Base-by-base conservation (phyloP, 495 filamentous ascomycete genomes). In the Sporormia fimetaria region DNA sequence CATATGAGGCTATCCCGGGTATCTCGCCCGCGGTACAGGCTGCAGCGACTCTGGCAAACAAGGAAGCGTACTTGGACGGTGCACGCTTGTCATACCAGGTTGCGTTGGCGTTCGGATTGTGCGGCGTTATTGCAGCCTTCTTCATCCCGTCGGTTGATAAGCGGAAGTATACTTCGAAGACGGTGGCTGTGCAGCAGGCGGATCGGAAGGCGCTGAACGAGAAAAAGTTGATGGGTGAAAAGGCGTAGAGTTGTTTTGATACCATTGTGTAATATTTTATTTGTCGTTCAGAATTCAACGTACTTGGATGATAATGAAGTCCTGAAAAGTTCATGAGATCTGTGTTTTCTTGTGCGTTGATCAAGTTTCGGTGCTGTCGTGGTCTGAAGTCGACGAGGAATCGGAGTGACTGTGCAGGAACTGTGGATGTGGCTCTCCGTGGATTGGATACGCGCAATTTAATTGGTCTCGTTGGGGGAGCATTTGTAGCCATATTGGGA, bases 121-220 rank as follows among this genome's bases (percentile, higher is more conserved):
- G 37, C 23, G 49, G 49, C 21, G 46, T 44, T 21, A 43, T 52
- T 32, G 37, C 43, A 12, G 49, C 49, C 21, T 37, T 52, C n/a
- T 52, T 52, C 33, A 38, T 52, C 11, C 25, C 49, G 4, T 17
- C 11, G 2, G 42, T 52, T 0, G 49, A 52, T 35, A 15, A 23
- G 33, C 21, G 49, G 26, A 52, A 52, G 44, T 52, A 52, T 30
- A 52, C 49, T 17, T 28, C 11, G 27, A 48, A 37, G 38, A 52
- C 49, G n/a, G 44, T 48, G 17, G 49, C 49, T 4, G 30, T 52
- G 26, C 44, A 52, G 38, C 34, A 47, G 30, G 15, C 14, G 9
- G 49, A 52, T 33, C 23, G 49, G 26, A 44, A 52, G 37, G 44
- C 34, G n/a, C 14, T 52, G 4, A 28, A 47, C 12, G 47, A 50